Conservation (phyloP, 768 basidiomycete genomes). For the Cyclocybe aegerita region DNA sequence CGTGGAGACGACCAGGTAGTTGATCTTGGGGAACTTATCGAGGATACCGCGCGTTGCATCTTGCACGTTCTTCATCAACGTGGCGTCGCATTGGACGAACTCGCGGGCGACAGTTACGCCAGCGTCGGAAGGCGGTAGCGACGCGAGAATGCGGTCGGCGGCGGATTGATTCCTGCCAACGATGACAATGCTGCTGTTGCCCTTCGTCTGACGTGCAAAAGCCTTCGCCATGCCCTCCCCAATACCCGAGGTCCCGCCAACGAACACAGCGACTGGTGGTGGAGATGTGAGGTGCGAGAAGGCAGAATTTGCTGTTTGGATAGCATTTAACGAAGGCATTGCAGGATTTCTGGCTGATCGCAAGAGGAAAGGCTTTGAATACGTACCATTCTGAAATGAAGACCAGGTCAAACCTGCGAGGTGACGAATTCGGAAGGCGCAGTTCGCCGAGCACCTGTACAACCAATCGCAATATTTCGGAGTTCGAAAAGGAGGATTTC, state of each 20-base stretch:
- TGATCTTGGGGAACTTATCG: constrained; percentile 40
- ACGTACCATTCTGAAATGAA: no score
- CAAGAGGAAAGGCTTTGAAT: no score
- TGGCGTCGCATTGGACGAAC: constrained; percentile 51
- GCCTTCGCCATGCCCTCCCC: constrained; percentile 45
- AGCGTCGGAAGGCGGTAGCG: constrained; percentile 30
- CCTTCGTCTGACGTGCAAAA: constrained; percentile 45
- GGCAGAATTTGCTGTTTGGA: constrained; percentile 30
- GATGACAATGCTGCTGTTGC: constrained; percentile 51
- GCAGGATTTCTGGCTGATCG: background rate
- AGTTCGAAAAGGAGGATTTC: no score
- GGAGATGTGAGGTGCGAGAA: constrained; percentile 19
- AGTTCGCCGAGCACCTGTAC: no score
- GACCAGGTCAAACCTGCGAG: no score
- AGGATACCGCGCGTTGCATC: constrained; percentile 24
- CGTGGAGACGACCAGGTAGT: constrained; percentile 49
- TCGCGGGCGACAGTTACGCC: constrained; percentile 28
- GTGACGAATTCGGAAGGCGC: no score
- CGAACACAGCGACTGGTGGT: constrained; percentile 35
- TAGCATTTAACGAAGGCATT: constrained; percentile 25
- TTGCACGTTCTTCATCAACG: constrained; percentile 50
- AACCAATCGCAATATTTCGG: no score
- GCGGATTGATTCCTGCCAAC: constrained; percentile 51
- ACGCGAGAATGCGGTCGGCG: constrained; percentile 44
- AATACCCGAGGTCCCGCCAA: constrained; percentile 47